A percentile compares a stretch with the other conserved stretches of the same genome.
Conservation (phyloP, 495 filamentous ascomycete species). For the Extremus antarcticus region DNA sequence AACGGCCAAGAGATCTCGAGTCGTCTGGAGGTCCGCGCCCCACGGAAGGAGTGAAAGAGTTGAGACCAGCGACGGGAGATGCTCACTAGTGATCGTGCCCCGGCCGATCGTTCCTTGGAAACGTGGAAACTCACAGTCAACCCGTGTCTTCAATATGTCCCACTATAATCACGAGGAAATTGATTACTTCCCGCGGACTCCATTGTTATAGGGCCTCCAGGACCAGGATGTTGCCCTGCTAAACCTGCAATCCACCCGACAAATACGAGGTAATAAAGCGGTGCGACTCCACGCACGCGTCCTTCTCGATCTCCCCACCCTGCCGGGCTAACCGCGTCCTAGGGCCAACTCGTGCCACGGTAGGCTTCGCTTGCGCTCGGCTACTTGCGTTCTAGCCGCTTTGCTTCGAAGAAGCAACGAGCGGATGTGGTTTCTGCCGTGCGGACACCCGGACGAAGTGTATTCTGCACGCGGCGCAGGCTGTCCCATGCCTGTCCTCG, state of each 20-base stretch:
- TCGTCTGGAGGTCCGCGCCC: background rate
- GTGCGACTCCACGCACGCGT: background rate
- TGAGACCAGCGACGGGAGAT: too few species aligned
- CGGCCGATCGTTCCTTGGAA: background rate
- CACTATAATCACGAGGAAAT: background rate
- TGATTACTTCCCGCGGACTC: too few species aligned
- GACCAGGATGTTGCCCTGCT: background rate
- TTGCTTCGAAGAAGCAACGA: background rate
- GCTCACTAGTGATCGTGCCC: background rate
- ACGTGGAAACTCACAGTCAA: background rate
- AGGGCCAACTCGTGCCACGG: background rate
- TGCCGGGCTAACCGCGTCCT: background rate
- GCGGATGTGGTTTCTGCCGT: background rate
- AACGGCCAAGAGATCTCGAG: background rate
- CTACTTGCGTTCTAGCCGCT: background rate
- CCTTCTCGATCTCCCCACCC: too few species aligned
- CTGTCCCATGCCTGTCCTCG: too few species aligned
- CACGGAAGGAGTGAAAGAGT: background rate
- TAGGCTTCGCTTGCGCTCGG: background rate
- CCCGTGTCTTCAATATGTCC: too few species aligned
- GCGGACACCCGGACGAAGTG: background rate
- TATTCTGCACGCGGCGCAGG: too few species aligned
- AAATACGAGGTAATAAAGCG: background rate
- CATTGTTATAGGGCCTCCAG: too few species aligned
- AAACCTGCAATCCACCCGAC: background rate